phyloP scores from a whole-genome alignment of 179 eudicot genomes.

The Pouteria campechiana region DNA sequence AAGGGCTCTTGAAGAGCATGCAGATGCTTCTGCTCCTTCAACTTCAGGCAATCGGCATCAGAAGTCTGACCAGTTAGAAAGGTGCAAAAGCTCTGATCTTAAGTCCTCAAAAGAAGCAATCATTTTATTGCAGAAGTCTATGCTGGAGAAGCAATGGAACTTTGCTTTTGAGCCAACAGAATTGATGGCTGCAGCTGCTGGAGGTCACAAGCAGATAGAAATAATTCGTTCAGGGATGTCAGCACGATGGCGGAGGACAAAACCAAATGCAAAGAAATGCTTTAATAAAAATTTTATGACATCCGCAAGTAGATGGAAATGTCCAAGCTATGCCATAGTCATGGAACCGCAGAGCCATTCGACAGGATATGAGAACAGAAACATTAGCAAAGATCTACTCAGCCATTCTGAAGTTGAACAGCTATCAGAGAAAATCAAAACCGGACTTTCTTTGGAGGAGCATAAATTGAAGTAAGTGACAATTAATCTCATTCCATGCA shows the following conservation, averaged over 20 bases:
- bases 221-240: conserved; percentile 57
- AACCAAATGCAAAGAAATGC: too few species aligned
- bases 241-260: conserved; percentile 68
- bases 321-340: too few species aligned
- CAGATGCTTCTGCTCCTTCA: conserved; percentile 27
- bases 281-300: too few species aligned
- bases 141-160: conserved; percentile 86
- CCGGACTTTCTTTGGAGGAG: conserved; percentile 63
- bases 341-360: conserved; percentile 43
- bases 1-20: conserved; percentile 52
- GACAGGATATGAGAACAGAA: conserved; percentile 74
- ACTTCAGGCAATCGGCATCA: conserved; percentile 23
- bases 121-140: conserved; percentile 68
- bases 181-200: conserved; percentile 7
- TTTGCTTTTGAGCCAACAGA: conserved; percentile 35
- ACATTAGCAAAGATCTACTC: conserved; percentile 43
- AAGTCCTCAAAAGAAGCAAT: conserved; percentile 60
- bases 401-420: conserved; percentile 69
- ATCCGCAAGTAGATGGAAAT: too few species aligned
- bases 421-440: conserved; percentile 59
- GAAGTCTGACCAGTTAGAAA: conserved; percentile 17
- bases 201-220: conserved; percentile 17
- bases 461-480: conserved; percentile 51
- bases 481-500: neutral
- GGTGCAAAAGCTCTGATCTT: conserved; percentile 18